Evolutionary conservation across 345 rosid species (phyloP).

Genomic region (Anacardium occidentale): DNA sequence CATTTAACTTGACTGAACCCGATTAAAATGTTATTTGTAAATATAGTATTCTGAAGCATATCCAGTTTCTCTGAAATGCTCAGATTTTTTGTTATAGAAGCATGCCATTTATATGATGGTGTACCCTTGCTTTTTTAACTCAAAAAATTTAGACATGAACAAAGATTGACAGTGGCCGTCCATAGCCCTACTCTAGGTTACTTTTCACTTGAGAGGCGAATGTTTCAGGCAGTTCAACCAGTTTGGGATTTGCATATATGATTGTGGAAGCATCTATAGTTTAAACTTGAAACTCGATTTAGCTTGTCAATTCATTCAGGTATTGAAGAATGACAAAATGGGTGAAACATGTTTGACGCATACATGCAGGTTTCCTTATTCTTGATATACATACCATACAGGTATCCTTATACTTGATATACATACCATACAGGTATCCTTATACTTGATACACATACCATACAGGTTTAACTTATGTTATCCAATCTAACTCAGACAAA

Average conservation of each 20-base stretch:
- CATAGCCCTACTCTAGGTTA: neutral
- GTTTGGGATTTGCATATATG: no score
- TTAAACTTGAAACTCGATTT: neutral
- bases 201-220: neutral
- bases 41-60: conserved; percentile 7
- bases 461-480: no score
- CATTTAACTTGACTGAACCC: neutral
- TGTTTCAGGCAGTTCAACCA: no score
- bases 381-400: no score
- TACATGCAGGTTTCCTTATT: no score
- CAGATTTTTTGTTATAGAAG: neutral
- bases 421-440: no score
- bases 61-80: neutral
- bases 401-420: no score
- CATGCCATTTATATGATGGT: neutral
- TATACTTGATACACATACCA: no score
- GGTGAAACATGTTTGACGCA: neutral
- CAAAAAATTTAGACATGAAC: neutral
- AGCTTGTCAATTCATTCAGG: neutral
- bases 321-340: neutral
- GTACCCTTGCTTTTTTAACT: neutral
- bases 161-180: neutral
- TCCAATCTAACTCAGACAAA: no score
- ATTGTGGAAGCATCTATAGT: neutral
- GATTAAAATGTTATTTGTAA: neutral